Conservation (phyloP, 1,139 yeast genomes). For the Spathaspora jeffriesii region DNA sequence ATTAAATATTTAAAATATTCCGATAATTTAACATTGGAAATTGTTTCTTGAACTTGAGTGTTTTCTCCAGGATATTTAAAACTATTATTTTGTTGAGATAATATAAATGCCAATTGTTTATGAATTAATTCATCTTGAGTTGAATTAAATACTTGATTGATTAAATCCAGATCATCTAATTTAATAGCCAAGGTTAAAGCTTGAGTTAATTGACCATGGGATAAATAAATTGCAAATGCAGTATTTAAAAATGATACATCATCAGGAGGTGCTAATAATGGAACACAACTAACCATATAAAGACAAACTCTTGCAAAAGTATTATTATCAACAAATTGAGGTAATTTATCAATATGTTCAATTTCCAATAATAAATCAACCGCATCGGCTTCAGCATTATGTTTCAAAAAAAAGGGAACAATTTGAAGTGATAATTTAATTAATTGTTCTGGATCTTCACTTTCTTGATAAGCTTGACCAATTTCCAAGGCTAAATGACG, state of each 20-base stretch:
- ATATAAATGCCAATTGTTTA: constrained; percentile 87
- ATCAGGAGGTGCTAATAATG: constrained; percentile 94
- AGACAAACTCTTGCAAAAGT: constrained; percentile 89
- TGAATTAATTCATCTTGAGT: constrained; percentile 74
- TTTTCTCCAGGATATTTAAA: constrained; percentile 64
- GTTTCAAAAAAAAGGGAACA: constrained; percentile 88
- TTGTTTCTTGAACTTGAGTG: constrained; percentile 82
- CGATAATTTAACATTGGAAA: constrained; percentile 76
- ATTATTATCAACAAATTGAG: constrained; percentile 81
- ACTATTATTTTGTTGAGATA: constrained; percentile 86
- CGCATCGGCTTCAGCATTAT: constrained; percentile 98
- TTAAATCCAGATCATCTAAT: constrained; percentile 78
- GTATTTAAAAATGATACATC: constrained; percentile 85
- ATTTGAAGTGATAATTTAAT: constrained; percentile 71
- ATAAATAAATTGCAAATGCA: constrained; percentile 84
- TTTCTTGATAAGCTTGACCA: constrained; percentile 80
- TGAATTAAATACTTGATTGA: constrained; percentile 74
- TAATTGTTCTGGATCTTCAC: constrained; percentile 49
- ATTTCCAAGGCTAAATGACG: constrained; percentile 95
- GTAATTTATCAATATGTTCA: constrained; percentile 81
- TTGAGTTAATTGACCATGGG: constrained; percentile 81
- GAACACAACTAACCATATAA: constrained; percentile 95
- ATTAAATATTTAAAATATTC: constrained; percentile 81
- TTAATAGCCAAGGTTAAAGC: constrained; percentile 90
- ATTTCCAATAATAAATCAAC: constrained; percentile 90